Base-by-base conservation (phyloP, 2,329 filamentous ascomycete genomes). In the Sclerotinia trifoliorum region DNA sequence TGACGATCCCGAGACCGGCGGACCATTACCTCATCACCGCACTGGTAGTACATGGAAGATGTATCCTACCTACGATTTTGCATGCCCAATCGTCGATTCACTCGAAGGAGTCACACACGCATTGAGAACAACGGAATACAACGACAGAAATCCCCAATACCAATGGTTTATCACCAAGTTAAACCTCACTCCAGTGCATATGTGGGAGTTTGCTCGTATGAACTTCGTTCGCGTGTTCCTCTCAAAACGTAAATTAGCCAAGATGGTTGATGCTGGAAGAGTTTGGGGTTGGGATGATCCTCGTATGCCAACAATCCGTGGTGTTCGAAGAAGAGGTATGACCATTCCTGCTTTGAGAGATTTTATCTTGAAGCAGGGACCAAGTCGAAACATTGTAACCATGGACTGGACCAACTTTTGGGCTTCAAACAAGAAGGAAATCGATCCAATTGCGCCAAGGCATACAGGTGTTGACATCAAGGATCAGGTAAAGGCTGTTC, bases 261-360 rank as follows among this genome's bases (percentile, higher is more conserved):
- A 92, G 82, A 85, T 95, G 35, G 92, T 95, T 62, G 90, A 93
- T 63, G 83, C 86, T 39, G 90, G 90, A 69, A 85, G 86, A 68
- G 92, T 95, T 57, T 90, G 87, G 84, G 92, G 92, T 72, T 95
- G 92, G 92, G 91, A 95, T 73, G 92, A 94, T 77, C 91, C 92
- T 29, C 88, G 92, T 63, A 93, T 95, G 90, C 92, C 92, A 11
- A 94, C 92, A 13, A 89, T 94, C 67, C 88, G 92, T 29, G 92
- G 92, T 78, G 90, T 95, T 61, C 85, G 90, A 69, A 85, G 92
- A 69, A 88, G 91, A 51, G 92, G 92, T 68, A 89, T 94, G 85
- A 93, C 90, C 17, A 88, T 94, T 61, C 84, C 90, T 32, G 92
- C 91, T 21, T 85, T 95, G 46, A 88, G 90, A 62, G 91, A 94